Evolutionary conservation across 2,329 filamentous ascomycete species (phyloP).

Genomic region (Paecilomyces sp.): DNA sequence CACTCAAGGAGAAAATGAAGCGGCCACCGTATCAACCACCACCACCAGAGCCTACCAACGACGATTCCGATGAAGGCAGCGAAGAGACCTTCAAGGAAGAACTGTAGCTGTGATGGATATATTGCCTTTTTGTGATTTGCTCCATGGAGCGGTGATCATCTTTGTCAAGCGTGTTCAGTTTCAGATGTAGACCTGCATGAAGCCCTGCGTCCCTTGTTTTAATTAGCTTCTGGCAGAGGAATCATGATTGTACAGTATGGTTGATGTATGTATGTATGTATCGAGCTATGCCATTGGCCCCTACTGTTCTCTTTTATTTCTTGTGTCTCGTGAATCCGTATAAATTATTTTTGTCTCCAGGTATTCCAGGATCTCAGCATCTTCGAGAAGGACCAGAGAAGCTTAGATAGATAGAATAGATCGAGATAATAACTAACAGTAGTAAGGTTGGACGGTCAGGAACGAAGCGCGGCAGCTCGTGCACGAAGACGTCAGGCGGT

Average conservation of each 20-base stretch:
- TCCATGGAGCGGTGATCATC: neutral
- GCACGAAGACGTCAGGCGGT: slow-evolving; percentile 47
- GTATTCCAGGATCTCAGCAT: neutral
- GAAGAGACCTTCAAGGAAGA: slow-evolving; percentile 35
- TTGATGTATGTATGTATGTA: too few species aligned
- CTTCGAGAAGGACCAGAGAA: neutral
- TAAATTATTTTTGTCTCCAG: neutral
- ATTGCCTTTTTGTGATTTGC: neutral
- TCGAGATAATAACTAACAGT: neutral
- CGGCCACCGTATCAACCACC: slow-evolving; percentile 11
- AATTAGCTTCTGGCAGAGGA: neutral
- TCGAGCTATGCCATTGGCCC: too few species aligned
- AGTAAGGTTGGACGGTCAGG: neutral
- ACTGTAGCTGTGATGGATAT: slow-evolving; percentile 18
- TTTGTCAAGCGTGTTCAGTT: neutral
- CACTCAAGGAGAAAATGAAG: slow-evolving; percentile 10
- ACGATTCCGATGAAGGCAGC: slow-evolving; percentile 20
- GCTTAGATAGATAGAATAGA: neutral
- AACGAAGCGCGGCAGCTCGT: slow-evolving; percentile 48
- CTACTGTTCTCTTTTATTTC: neutral
- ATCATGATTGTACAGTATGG: neutral
- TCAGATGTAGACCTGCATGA: neutral
- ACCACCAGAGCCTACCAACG: slow-evolving; percentile 1
- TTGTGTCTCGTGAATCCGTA: neutral
- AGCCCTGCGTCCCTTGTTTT: neutral